phyloP scores from a whole-genome alignment of 768 basidiomycete species.

The Suillus bovinus region DNA sequence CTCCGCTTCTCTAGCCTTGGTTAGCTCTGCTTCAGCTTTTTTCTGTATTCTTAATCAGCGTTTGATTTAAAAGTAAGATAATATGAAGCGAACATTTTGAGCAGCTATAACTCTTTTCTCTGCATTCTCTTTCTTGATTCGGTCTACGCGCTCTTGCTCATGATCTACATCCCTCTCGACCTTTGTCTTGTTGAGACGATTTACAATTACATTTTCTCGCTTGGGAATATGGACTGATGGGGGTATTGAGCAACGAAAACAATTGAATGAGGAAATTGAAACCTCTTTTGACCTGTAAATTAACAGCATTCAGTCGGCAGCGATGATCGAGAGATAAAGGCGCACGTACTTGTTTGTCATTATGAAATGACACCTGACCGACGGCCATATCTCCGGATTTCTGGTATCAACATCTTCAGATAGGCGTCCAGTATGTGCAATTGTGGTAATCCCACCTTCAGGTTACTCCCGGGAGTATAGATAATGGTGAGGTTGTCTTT shows the following conservation, averaged over 20 bases:
- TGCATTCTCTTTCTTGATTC: constrained; percentile 75
- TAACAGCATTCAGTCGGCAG: neutral
- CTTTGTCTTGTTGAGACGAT: constrained; percentile 93
- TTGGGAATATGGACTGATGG: constrained; percentile 71
- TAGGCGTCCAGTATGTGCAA: neutral
- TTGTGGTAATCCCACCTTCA: constrained; percentile 60
- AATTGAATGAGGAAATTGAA: neutral
- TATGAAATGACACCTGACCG: constrained; percentile 94
- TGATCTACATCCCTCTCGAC: constrained; percentile 83
- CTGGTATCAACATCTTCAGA: constrained; percentile 39
- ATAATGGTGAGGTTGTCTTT: constrained; percentile 92
- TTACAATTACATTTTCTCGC: constrained; percentile 88
- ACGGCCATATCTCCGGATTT: constrained; percentile 99
- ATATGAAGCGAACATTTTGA: constrained; percentile 54
- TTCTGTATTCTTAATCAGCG: constrained; percentile 45
- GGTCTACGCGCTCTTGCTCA: constrained; percentile 82
- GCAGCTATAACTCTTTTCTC: constrained; percentile 59
- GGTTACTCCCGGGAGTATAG: constrained; percentile 89
- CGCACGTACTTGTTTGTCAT: constrained; percentile 70
- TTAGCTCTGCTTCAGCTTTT: constrained; percentile 77
- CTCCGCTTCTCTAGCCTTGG: constrained; percentile 76
- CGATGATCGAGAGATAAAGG: neutral
- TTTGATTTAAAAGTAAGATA: neutral
- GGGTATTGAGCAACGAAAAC: neutral
- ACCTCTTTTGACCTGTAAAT: constrained; percentile 79